Percentiles rank a stretch among this genome's conserved stretches.
Conservation (phyloP, 805 yeast species). For the Starmerella asiatica region DNA sequence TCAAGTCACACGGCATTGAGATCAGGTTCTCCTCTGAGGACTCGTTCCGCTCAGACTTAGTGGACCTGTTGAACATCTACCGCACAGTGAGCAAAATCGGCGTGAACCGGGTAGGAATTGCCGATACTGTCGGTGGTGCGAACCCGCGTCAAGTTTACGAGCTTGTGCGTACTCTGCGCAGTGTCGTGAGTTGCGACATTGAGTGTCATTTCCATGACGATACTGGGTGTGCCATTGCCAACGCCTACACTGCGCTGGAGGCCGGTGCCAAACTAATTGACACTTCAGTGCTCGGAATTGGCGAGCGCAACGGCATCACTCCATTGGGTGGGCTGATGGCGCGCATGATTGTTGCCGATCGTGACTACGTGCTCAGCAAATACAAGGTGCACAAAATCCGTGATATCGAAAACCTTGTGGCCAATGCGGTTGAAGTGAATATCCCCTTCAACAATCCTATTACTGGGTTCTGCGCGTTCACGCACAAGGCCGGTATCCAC, state of each 20-base stretch:
- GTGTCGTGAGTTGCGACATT: conserved; percentile 90
- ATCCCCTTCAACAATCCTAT: conserved; percentile 97
- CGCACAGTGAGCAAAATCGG: conserved; percentile 95
- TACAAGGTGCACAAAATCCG: conserved; percentile 91
- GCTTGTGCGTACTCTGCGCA: conserved; percentile 80
- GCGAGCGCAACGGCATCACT: conserved; percentile 97
- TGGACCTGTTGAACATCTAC: conserved; percentile 86
- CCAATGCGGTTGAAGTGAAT: conserved; percentile 93
- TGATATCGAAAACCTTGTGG: conserved; percentile 89
- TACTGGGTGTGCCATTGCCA: conserved; percentile 98
- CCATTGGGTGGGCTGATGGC: conserved; percentile 98
- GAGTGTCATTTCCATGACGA: conserved; percentile 99
- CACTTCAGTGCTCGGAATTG: conserved; percentile 91
- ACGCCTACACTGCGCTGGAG: conserved; percentile 95
- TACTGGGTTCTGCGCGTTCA: conserved; percentile 98
- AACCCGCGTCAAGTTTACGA: conserved; percentile 98
- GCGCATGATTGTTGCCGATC: conserved; percentile 96
- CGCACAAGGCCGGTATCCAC: conserved; percentile 98
- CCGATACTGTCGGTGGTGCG: conserved; percentile 98
- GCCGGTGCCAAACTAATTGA: conserved; percentile 94
- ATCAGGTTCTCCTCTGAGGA: conserved; percentile 95
- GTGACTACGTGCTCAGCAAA: conserved; percentile 87
- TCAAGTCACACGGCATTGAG: conserved; percentile 92
- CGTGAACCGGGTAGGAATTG: conserved; percentile 97
- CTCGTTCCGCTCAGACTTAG: conserved; percentile 92